A percentile compares a stretch with the other conserved stretches of the same genome.
These are phyloP conservation scores for Epichloe baconii DNA, from an alignment of 2,329 filamentous ascomycete genomes.

Conservation along the genomic window DNA sequence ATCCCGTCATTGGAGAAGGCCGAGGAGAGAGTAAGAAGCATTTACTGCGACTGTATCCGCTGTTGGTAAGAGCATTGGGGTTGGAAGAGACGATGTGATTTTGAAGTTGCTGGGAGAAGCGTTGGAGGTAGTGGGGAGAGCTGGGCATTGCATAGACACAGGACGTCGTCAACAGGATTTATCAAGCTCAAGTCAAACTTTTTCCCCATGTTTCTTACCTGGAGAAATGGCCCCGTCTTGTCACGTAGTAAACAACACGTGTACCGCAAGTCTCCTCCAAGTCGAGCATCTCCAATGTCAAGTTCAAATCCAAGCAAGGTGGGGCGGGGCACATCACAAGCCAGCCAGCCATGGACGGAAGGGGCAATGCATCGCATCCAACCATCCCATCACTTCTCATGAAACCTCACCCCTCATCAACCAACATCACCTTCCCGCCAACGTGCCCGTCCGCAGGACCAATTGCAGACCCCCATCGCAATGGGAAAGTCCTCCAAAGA, in stretches of 20 bases:
- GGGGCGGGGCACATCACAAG: no score
- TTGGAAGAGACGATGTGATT: conserved; percentile 47
- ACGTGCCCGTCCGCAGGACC: neutral
- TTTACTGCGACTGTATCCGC: conserved; percentile 65
- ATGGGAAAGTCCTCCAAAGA: conserved; percentile 99
- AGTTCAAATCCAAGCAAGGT: no score
- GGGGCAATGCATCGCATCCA: neutral
- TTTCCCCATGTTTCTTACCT: neutral
- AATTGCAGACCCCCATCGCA: conserved; percentile 4
- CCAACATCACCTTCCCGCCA: neutral
- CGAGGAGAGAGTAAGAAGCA: conserved; percentile 55
- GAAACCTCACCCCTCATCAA: no score
- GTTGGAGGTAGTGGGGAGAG: conserved; percentile 49
- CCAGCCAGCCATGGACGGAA: neutral
- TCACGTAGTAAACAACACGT: no score
- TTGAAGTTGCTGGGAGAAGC: conserved; percentile 43
- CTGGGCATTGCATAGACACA: conserved; percentile 10
- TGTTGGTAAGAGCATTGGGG: conserved; percentile 52
- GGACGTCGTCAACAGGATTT: no score
- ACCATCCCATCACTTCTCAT: neutral
- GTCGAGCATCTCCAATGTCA: no score
- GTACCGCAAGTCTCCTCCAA: no score
- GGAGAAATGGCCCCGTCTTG: no score
- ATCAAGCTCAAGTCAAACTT: no score
- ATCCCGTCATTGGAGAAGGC: conserved; percentile 43